phyloP scores from a whole-genome alignment of 2,329 filamentous ascomycete genomes.

The Diaporthe vexans region DNA sequence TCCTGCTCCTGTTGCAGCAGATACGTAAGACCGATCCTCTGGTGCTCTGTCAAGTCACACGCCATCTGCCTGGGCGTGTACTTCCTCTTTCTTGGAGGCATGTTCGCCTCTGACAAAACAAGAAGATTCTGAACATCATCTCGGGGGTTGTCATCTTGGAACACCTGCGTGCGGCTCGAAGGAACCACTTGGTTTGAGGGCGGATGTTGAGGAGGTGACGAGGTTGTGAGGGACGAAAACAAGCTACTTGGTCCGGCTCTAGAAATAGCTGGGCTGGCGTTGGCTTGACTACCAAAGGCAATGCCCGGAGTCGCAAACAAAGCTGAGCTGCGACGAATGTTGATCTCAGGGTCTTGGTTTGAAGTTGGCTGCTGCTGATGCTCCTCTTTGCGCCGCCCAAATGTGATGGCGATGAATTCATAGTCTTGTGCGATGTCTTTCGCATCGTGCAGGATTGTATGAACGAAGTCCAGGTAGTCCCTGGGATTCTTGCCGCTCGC shows the following conservation, averaged over 20 bases:
- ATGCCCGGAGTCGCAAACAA: not conserved
- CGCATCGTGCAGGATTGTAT: not conserved
- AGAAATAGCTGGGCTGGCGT: not conserved
- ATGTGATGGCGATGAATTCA: not conserved
- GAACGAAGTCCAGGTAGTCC: not conserved
- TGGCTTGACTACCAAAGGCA: not conserved
- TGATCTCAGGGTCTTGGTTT: not conserved
- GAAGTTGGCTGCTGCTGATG: not conserved
- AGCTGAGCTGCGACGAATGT: not conserved
- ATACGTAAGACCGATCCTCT: constrained; percentile 37
- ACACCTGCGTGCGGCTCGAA: too few relatives aligned
- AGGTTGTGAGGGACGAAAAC: too few relatives aligned
- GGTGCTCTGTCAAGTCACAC: constrained; percentile 35
- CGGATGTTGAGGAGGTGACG: too few relatives aligned
- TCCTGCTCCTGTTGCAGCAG: constrained; percentile 33
- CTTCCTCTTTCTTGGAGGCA: constrained; percentile 41
- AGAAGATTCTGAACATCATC: constrained; percentile 44
- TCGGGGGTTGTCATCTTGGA: not conserved
- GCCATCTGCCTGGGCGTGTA: constrained; percentile 44
- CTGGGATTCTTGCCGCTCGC: not conserved
- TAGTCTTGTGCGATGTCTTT: not conserved
- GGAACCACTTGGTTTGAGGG: too few relatives aligned
- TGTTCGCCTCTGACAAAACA: constrained; percentile 43
- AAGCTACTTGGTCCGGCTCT: too few relatives aligned
- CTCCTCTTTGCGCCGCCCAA: not conserved